Conservation (phyloP, 2,329 filamentous ascomycete genomes). For the Trichophyton simii region DNA sequence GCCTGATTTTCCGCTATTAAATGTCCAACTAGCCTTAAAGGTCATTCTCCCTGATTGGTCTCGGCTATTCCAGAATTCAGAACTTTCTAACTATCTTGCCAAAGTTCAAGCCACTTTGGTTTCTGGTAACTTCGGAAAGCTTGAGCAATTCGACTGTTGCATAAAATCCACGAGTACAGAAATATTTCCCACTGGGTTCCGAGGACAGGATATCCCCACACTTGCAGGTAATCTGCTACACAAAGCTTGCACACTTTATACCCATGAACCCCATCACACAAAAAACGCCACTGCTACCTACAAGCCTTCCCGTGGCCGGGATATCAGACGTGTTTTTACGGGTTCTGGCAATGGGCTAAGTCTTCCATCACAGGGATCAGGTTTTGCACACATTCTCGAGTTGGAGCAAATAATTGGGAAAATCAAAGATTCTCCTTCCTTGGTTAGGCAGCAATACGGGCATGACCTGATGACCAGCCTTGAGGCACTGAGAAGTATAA, state of each 20-base stretch:
- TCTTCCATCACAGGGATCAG: neutral
- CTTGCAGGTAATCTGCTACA: neutral
- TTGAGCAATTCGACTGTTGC: neutral
- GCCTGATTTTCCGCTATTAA: neutral
- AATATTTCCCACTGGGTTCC: neutral
- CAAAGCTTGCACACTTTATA: neutral
- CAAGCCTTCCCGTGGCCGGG: too few species aligned
- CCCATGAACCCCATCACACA: neutral
- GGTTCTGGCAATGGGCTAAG: neutral
- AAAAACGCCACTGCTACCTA: neutral
- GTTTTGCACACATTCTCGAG: neutral
- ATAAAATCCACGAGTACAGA: neutral
- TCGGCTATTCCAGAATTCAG: slow-evolving; percentile 37
- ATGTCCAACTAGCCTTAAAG: slow-evolving; percentile 24
- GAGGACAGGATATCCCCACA: slow-evolving; percentile 1
- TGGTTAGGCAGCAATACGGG: slow-evolving; percentile 21
- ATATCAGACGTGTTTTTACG: neutral
- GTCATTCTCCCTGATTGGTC: slow-evolving; percentile 37
- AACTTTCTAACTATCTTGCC: slow-evolving; percentile 35
- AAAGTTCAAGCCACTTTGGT: slow-evolving; percentile 34
- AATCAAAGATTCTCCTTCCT: slow-evolving; percentile 6
- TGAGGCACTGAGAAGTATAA: slow-evolving; percentile 17
- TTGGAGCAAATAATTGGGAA: slow-evolving; percentile 1
- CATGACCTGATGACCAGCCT: slow-evolving; percentile 30
- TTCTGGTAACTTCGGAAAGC: slow-evolving; percentile 10